Evolutionary conservation across 2,329 filamentous ascomycete genomes (phyloP).

Genomic region (Furcasterigmium furcatum): DNA sequence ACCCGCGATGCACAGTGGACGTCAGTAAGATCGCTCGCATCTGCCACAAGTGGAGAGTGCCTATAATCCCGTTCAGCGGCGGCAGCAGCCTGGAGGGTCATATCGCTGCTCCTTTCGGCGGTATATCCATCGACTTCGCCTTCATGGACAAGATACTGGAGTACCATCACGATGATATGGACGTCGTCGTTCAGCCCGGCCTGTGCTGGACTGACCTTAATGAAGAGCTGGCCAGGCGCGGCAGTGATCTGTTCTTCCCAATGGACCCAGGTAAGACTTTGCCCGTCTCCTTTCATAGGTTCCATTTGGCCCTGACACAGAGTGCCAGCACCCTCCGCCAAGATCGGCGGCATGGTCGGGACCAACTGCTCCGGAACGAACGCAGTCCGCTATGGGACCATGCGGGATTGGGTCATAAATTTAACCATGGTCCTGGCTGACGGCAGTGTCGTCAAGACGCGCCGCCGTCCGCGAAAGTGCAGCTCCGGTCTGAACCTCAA

Average conservation of each 20-base stretch:
- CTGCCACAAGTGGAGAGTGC: neutral
- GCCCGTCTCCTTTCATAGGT: neutral
- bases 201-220: slow-evolving; percentile 79
- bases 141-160: slow-evolving; percentile 70
- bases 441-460: slow-evolving; percentile 75
- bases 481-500: slow-evolving; percentile 82
- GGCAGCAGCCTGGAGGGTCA: slow-evolving; percentile 78
- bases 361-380: slow-evolving; percentile 71
- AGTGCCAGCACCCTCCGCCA: slow-evolving; percentile 59
- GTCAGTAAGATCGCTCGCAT: neutral
- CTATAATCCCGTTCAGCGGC: slow-evolving; percentile 63
- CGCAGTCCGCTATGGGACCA: slow-evolving; percentile 79
- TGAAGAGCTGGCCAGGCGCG: slow-evolving; percentile 51
- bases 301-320: neutral
- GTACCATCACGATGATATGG: slow-evolving; percentile 65
- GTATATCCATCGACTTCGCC: slow-evolving; percentile 73
- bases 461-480: slow-evolving; percentile 73
- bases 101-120: slow-evolving; percentile 68
- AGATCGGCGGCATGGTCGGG: slow-evolving; percentile 78
- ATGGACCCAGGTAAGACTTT: slow-evolving; percentile 74
- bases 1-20: neutral
- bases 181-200: slow-evolving; percentile 67
- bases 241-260: slow-evolving; percentile 78
- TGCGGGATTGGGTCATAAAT: slow-evolving; percentile 83
- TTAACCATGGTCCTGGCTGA: slow-evolving; percentile 81